Base-by-base conservation (phyloP, 345 rosid genomes). In the Viola odorata region DNA sequence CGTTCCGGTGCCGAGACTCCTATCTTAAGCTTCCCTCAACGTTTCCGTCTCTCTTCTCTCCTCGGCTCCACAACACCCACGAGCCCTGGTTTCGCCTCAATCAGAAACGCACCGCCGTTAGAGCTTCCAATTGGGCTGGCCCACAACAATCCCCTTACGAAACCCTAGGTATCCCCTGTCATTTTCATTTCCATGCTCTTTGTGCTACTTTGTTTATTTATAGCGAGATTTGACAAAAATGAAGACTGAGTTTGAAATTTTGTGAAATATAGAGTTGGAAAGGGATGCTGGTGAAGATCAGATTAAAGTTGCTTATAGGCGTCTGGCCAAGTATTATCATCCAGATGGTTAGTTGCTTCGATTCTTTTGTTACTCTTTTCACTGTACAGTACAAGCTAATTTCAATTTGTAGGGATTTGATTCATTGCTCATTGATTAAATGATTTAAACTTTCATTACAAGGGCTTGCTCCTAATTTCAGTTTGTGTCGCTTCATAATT, bases 281-380 rank as follows among this genome's bases (percentile, higher is more conserved):
- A 73, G 89, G 69, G 81, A 78, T 75, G 99, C 91, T 38, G 94
- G 80, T 61, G 99, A 85, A 15, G 96, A 87, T 60, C 79, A 87
- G 79, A 86, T 94, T 60, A 94, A 94, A 78, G 55, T 82, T 38
- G 95, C 97, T 2, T 94, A 87, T 59, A 80, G 97, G 75, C 77
- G 97, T 58, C 75, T 89, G 80, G 99, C 97, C 58, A 94, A 92
- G 58, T 89, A 69, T 69, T 94, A 86, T 72, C 99, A 94, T 69
- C 99, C 99, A 0, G 99, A 94, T 82, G 97, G 99, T 92, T 78
- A 55, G 80, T 63, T 60, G 47, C 62, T 48, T 53, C 32, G 15
- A 47, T 66, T 48, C 41, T 52, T 17, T 37, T 58, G 40, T 7
- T 14, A 13, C 5, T 13, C 4, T 7, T 7, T 52, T 3, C 50